Evolutionary conservation across 1,139 yeast genomes (phyloP), one percentile per base, ranked within the genome.

Genomic region (Pneumocystis carinii): DNA sequence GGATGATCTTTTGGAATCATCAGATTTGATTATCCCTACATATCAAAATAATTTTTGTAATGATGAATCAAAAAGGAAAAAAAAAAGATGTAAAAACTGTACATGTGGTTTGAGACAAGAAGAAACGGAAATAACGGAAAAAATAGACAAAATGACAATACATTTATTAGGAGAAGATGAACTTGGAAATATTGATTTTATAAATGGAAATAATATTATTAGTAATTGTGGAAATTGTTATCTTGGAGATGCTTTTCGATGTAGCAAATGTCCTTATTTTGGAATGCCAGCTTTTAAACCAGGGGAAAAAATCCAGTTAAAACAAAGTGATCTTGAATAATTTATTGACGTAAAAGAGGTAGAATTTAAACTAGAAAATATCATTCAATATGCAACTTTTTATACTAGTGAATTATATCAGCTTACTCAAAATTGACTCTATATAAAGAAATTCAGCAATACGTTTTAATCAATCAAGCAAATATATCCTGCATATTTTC

Each of bases 241-340:
- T 0, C 79, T 92, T 64, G 98, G 99, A 56, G 98, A 92, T 74
- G 98, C 98, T 0, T 92, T 92, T 77, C 79, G 99, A 71, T 92
- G 99, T 75, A 96, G 90, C 70, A 97, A 97, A 2, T 92, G 99
- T 75, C 99, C 98, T 59, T 94, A 84, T 75, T 78, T 92, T 69
- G 98, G 99, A 0, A 79, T 94, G 64, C 98, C 99, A 10, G 97
- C 98, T 27, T 37, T 37, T 57, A 39, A 57, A 19, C 59, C 59
- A 24, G 55, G 55, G 24, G 15, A 48, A 24, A 48, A 48, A 8
- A 15, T 48, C 6, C 32, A 48, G 10, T n/a, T 48, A 24, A 27
- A 48, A 24, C 32, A 24, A 24, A 48, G 14, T 7, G 29, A 15
- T 12, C 14, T 24, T 3, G 55, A 48, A 24, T 48, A 48, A 48